Evolutionary conservation across 2,329 filamentous ascomycete species (phyloP), one percentile per base, ranked within the genome.

Genomic region (Alternaria ventricosa): DNA sequence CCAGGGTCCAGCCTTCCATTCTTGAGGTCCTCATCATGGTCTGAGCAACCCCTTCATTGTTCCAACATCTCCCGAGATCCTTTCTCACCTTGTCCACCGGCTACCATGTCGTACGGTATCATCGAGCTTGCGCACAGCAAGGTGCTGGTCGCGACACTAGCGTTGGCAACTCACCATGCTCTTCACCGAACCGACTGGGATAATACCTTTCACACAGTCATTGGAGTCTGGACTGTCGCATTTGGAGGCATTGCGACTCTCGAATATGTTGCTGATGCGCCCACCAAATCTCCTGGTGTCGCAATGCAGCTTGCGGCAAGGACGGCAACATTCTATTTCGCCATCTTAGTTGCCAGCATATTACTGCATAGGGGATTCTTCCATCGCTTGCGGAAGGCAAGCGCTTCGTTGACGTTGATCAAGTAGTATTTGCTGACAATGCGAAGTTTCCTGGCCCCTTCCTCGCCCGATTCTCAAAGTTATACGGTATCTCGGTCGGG

Each of bases 331-430:
- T 50, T 73, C 4, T 78, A 78, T 47, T 71, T 76, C 23, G 63
- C 49, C 18, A 66, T 71, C 6, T 55, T 78, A 6, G 36, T 59
- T 8, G 36, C 66, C 8, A 83, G 80, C 62, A 81, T 83, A 18
- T 23, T 74, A 8, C 57, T 80, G n/a, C 81, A 84, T 68, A 75
- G 82, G 15, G 59, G 74, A 3, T 76, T 80, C 57, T 82, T 82
- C 62, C 82, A 83, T 57, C 79, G 78, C 4, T 70, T 82, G 11
- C 73, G 68, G 53, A 74, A 71, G 64, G 75, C 74, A 68, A 6
- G 53, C 53, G 13, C 36, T n/a, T 3, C n/a, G 33, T 13, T 20
- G 23, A 25, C 13, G 41, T 43, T n/a, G n/a, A 30, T 5, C n/a
- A 20, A 36, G 28, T 22, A 20, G 30, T 6, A 33, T 20, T 25